Evolutionary conservation across 129 eudicot species (phyloP).

Genomic region (Kitagawia praeruptora): DNA sequence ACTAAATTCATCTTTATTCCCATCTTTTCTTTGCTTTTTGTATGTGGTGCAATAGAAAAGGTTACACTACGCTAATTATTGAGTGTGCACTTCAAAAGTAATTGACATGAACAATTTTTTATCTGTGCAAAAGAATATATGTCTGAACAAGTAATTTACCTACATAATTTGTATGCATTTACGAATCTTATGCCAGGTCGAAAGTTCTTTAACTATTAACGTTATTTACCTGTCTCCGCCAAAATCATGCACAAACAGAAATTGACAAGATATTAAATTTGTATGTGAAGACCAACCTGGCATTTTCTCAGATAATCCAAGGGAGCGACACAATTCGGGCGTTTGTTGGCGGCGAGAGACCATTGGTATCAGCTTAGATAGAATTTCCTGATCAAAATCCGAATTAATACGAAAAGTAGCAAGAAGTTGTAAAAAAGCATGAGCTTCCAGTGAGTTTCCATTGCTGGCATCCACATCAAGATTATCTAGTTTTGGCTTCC

Average conservation of each 20-base stretch:
- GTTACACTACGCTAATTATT: too few relatives aligned
- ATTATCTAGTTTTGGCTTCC: conserved; percentile 87
- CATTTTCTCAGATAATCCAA: conserved; percentile 85
- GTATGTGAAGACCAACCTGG: conserved; percentile 49
- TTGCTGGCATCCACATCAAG: conserved; percentile 84
- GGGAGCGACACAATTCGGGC: conserved; percentile 84
- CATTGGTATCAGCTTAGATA: conserved; percentile 78
- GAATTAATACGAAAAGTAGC: conserved; percentile 76
- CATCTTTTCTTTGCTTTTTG: too few relatives aligned
- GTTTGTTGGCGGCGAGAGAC: conserved; percentile 92
- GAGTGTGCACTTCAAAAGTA: too few relatives aligned
- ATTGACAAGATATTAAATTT: neutral
- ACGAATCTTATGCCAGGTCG: conserved; percentile 19
- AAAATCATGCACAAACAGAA: conserved; percentile 21
- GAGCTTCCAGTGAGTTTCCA: conserved; percentile 99
- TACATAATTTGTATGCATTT: neutral
- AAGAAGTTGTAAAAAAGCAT: conserved; percentile 88
- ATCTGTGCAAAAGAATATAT: neutral
- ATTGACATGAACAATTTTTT: neutral
- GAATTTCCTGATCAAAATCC: conserved; percentile 58
- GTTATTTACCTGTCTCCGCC: neutral
- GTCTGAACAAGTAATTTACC: neutral
- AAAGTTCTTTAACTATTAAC: conserved; percentile 31
- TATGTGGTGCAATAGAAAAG: too few relatives aligned
- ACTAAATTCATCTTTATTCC: too few relatives aligned